Evolutionary conservation across 768 basidiomycete species (phyloP).

Genomic region (Leccinum variicolor): DNA sequence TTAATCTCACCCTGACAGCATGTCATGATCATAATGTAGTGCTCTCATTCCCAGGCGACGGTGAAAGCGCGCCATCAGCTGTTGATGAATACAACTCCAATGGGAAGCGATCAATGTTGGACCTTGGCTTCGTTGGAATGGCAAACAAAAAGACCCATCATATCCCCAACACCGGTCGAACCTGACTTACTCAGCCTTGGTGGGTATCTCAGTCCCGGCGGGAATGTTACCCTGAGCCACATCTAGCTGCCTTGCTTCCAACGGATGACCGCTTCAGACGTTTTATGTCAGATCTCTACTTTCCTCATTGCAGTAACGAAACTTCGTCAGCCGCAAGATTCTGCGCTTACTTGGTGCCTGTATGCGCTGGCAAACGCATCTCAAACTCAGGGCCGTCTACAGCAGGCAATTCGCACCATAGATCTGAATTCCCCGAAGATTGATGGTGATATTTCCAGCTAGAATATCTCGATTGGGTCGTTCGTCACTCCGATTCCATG

Average conservation of each 20-base stretch:
- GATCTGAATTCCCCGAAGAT: slow-evolving; percentile 12
- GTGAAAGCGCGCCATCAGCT: slow-evolving; percentile 43
- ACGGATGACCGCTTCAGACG: slow-evolving; percentile 50
- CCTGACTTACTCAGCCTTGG: slow-evolving; percentile 52
- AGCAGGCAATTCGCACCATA: slow-evolving; percentile 40
- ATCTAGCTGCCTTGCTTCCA: slow-evolving; percentile 37
- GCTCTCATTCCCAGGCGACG: slow-evolving; percentile 44
- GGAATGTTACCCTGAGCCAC: not conserved
- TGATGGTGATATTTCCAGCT: slow-evolving; percentile 36
- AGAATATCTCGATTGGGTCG: slow-evolving; percentile 58
- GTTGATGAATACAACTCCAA: slow-evolving; percentile 54
- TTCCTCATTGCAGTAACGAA: slow-evolving; percentile 65
- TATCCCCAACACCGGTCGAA: slow-evolving; percentile 17
- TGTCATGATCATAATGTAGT: slow-evolving; percentile 33
- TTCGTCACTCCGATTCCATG: slow-evolving; percentile 52
- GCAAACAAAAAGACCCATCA: slow-evolving; percentile 6
- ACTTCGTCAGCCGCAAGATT: slow-evolving; percentile 43
- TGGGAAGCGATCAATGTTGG: slow-evolving; percentile 33
- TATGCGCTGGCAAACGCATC: slow-evolving; percentile 51
- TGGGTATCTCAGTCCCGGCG: slow-evolving; percentile 27
- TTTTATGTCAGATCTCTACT: slow-evolving; percentile 60
- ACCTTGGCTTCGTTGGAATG: slow-evolving; percentile 12
- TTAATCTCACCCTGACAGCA: slow-evolving; percentile 5
- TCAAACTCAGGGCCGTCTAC: slow-evolving; percentile 44
- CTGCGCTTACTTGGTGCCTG: slow-evolving; percentile 60